These are phyloP conservation scores for Hygrocybe punicea DNA, from an alignment of 768 basidiomycete species.

Conservation along the genomic window DNA sequence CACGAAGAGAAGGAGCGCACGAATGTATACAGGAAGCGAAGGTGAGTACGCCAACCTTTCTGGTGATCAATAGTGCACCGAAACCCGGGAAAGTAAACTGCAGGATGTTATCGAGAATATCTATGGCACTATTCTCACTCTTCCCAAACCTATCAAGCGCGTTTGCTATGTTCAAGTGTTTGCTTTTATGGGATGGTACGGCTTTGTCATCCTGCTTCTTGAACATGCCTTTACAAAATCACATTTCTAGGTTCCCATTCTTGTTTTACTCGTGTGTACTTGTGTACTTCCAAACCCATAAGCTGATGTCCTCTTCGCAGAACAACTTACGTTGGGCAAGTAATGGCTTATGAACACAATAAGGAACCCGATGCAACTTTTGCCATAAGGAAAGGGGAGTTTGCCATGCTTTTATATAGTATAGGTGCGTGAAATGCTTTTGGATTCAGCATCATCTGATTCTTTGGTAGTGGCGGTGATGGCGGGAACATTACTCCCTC, in stretches of 20 bases:
- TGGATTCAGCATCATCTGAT: constrained; percentile 9
- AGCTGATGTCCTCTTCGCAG: constrained; percentile 34
- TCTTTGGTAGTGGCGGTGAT: constrained; percentile 67
- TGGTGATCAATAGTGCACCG: not conserved
- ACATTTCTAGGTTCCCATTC: constrained; percentile 76
- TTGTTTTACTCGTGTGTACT: constrained; percentile 77
- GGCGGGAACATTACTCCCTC: constrained; percentile 78
- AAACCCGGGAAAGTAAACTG: constrained; percentile 44
- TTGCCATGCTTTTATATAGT: constrained; percentile 89
- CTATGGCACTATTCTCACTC: constrained; percentile 60
- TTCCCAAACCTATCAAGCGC: constrained; percentile 80
- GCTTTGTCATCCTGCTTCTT: not conserved
- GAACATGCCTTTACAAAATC: constrained; percentile 5
- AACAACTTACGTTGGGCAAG: constrained; percentile 90
- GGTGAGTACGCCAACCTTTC: constrained; percentile 26
- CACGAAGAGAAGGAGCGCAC: constrained; percentile 76
- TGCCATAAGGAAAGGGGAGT: constrained; percentile 82
- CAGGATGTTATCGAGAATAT: constrained; percentile 81
- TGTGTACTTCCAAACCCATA: not conserved
- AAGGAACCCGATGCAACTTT: constrained; percentile 74
- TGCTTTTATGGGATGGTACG: constrained; percentile 94
- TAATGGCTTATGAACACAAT: constrained; percentile 80
- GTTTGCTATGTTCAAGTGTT: constrained; percentile 94
- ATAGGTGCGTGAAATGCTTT: constrained; percentile 49
- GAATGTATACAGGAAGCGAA: constrained; percentile 38